Conservation (phyloP, 257 asterid species). For the Capsicum baccatum region DNA sequence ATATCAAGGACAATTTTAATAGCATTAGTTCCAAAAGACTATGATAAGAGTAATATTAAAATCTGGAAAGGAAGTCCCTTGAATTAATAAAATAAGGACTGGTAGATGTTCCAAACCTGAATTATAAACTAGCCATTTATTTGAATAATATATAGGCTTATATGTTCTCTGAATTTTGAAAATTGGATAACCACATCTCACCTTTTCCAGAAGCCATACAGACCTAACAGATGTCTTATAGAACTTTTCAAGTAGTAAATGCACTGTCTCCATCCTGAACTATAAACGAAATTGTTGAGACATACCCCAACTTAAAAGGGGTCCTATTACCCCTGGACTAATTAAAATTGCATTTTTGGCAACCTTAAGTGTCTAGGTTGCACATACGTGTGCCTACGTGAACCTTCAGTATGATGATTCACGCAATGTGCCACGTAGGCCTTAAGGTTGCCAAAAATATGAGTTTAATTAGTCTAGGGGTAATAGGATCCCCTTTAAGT, state of each 20-base stretch:
- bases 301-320: no score
- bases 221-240: conserved; percentile 4
- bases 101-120: neutral
- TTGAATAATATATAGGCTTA: neutral
- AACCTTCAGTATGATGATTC: no score
- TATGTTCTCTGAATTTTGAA: neutral
- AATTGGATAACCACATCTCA: neutral
- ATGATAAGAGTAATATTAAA: neutral
- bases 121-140: neutral
- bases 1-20: neutral
- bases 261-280: no score
- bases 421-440: no score
- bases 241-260: neutral
- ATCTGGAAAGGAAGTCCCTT: neutral
- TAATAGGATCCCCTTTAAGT: no score
- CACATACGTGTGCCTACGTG: no score
- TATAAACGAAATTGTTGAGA: no score
- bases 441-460: no score
- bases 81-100: neutral
- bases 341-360: no score
- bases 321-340: no score
- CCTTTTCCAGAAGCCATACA: neutral
- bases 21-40: neutral
- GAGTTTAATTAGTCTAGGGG: no score
- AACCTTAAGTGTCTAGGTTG: no score